phyloP scores from a whole-genome alignment of 169 alveolate species.

The Eimeria falciformis region DNA sequence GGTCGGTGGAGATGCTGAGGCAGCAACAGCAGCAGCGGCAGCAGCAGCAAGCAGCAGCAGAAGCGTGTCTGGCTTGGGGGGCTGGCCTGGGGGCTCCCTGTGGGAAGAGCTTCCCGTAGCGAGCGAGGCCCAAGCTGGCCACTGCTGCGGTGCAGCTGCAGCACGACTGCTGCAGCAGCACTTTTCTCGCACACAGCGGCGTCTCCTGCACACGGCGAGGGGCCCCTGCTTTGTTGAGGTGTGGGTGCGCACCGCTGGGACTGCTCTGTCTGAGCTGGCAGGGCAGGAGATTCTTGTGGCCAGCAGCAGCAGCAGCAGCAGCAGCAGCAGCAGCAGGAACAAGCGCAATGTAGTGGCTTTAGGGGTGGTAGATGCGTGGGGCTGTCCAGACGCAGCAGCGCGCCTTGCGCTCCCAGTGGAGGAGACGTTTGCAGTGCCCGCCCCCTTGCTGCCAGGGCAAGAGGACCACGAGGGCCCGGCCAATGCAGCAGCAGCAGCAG shows the following conservation, averaged over 20 bases:
- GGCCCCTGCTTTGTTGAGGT: slow-evolving; percentile 55
- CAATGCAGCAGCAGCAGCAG: slow-evolving; percentile 13
- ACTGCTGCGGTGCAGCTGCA: neutral
- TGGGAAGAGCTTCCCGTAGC: slow-evolving; percentile 10
- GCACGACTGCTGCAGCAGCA: slow-evolving; percentile 62
- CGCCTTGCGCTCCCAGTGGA: slow-evolving; percentile 14
- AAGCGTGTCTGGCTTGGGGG: slow-evolving; percentile 22
- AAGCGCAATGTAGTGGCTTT: slow-evolving; percentile 24
- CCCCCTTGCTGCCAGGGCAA: neutral
- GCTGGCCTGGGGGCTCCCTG: slow-evolving; percentile 11
- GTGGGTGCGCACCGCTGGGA: slow-evolving; percentile 39
- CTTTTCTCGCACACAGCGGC: slow-evolving; percentile 12
- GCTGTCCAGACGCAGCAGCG: slow-evolving; percentile 47
- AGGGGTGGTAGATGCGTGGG: slow-evolving; percentile 41
- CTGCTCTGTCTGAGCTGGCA: slow-evolving; percentile 37
- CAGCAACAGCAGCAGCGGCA: slow-evolving; percentile 17
- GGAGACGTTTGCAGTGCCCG: neutral
- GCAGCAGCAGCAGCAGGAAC: slow-evolving; percentile 51
- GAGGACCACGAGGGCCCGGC: neutral
- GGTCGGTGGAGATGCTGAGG: neutral
- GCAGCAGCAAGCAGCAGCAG: slow-evolving; percentile 3
- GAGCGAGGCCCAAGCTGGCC: neutral
- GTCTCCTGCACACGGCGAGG: slow-evolving; percentile 24
- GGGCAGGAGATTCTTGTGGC: neutral
- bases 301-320: slow-evolving; percentile 49